phyloP scores from a whole-genome alignment of 2,329 filamentous ascomycete genomes.

The Plectosphaerella cucumerina region DNA sequence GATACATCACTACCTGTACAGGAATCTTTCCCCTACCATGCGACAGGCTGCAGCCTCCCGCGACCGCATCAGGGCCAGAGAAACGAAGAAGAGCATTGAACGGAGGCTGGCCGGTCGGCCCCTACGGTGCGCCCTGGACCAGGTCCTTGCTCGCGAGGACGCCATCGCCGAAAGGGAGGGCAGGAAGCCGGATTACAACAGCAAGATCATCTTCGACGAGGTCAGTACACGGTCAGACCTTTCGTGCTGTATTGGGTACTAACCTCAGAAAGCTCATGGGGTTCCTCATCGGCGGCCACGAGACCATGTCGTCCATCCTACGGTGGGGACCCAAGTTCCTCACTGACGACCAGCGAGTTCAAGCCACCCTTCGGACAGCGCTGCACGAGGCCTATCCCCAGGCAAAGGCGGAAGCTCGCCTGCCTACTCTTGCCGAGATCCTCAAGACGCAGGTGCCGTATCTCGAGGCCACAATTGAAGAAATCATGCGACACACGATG shows the following conservation, averaged over 20 bases:
- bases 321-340: conserved; percentile 17
- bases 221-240: conserved; percentile 12
- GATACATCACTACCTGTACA: not conserved
- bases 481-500: conserved; percentile 20
- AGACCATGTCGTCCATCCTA: conserved; percentile 17
- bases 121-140: conserved; percentile 19
- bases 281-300: conserved; percentile 21
- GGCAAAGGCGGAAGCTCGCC: conserved; percentile 13
- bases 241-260: not conserved
- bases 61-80: not conserved
- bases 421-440: conserved; percentile 18
- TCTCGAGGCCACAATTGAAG: conserved; percentile 23
- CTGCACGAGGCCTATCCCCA: conserved; percentile 11
- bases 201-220: conserved; percentile 25
- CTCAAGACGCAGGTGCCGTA: conserved; percentile 16
- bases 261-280: conserved; percentile 16
- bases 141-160: conserved; percentile 27
- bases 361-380: conserved; percentile 19
- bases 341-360: conserved; percentile 14
- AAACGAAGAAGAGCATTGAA: conserved; percentile 2
- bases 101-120: not conserved
- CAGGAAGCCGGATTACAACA: conserved; percentile 22
- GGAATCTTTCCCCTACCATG: not conserved
- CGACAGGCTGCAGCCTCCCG: not conserved
- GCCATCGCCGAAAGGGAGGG: conserved; percentile 22